Evolutionary conservation across 345 rosid species (phyloP).

Genomic region (Salix koriyanagi): DNA sequence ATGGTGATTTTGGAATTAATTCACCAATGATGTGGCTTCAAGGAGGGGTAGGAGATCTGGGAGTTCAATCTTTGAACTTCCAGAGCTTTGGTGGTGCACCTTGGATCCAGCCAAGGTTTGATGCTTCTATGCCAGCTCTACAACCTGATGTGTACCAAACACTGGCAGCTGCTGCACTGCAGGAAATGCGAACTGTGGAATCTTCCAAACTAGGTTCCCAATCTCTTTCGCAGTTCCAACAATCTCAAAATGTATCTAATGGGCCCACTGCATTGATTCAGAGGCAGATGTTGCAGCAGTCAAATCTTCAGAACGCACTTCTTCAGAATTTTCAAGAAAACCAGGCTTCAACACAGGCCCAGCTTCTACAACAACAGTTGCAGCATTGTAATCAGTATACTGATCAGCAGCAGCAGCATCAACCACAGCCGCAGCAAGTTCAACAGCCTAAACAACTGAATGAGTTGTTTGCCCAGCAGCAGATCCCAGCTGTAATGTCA

Average conservation of each 20-base stretch:
- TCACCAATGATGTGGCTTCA: neutral
- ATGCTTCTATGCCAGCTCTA: neutral
- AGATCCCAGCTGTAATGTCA: slow-evolving; percentile 16
- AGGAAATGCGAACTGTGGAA: neutral
- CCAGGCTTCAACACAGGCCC: neutral
- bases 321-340: neutral
- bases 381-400: neutral
- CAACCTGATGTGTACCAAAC: neutral
- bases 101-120: neutral
- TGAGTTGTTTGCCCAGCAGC: slow-evolving; percentile 26
- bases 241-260: neutral
- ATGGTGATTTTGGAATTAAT: neutral
- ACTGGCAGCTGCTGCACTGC: neutral
- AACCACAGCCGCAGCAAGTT: neutral
- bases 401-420: neutral
- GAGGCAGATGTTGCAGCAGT: slow-evolving; percentile 2
- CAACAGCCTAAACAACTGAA: slow-evolving; percentile 31
- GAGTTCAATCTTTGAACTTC: neutral
- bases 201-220: neutral
- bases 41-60: neutral
- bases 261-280: neutral
- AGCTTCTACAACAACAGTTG: neutral
- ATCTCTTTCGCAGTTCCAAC: neutral
- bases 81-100: neutral
- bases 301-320: neutral